Conservation (phyloP, 2,329 filamentous ascomycete species). For the Neopestalotiopsis sp. region DNA sequence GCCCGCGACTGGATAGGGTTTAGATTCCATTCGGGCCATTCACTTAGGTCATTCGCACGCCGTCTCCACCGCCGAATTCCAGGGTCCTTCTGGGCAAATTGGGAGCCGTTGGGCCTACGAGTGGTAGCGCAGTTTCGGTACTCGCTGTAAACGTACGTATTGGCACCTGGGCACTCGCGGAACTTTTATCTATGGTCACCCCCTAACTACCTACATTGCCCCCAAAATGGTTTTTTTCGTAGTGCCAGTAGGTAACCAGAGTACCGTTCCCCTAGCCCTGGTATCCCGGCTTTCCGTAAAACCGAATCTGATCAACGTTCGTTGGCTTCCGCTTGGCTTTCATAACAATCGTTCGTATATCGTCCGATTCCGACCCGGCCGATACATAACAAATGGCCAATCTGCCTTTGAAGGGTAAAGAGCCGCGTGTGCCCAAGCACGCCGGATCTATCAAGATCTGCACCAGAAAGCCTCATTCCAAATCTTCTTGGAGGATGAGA, state of each 20-base stretch:
- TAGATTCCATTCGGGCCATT: not conserved
- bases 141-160: not conserved
- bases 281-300: not conserved
- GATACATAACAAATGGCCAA: not conserved
- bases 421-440: not conserved
- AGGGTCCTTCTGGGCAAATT: constrained; percentile 2
- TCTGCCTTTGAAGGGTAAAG: not conserved
- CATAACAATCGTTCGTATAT: not conserved
- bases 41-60: not conserved
- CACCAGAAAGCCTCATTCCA: not conserved
- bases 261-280: not conserved
- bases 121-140: not conserved
- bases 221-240: too few relatives aligned
- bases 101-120: not conserved
- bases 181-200: not conserved
- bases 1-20: not conserved
- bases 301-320: not conserved
- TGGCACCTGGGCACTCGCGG: not conserved
- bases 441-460: not conserved
- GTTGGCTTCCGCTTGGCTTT: not conserved
- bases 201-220: not conserved
- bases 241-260: too few relatives aligned
- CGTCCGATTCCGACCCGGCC: not conserved
- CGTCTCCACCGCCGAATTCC: not conserved
- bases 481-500: not conserved